Base-by-base conservation (phyloP, 1,139 yeast genomes). In the Hemisphaericaspora subhashii region DNA sequence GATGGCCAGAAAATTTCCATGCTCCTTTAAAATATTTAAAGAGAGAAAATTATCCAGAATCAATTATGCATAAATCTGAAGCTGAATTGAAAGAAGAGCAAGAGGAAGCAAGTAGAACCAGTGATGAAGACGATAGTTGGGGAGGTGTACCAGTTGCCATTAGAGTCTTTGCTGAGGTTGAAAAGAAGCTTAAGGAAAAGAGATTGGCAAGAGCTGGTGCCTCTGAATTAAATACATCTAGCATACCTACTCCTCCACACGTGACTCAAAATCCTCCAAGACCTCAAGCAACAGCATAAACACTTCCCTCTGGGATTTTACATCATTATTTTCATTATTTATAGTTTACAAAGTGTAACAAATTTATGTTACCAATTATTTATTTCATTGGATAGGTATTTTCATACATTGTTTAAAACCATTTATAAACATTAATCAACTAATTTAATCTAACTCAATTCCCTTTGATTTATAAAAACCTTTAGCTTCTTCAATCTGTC, bases 1-100 rank as follows among this genome's bases (percentile, higher is more conserved):
- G 71, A 29, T 89, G 98, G 98, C 98, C 97, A 0, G 72, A 64
- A 18, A 81, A 82, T 47, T 86, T 88, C 62, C 76, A 88, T 52
- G 82, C 95, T 2, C 96, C 95, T 0, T 52, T 69, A 14, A 57
- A 58, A 44, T 45, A 51, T 33, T 56, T 72, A 35, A 42, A 49
- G 9, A 45, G 50, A 11, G 64, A 63, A 27, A 72, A 70, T 50
- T 52, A 66, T 9, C 77, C 77, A 1, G 42, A 47, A 32, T 51
- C 60, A 5, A 18, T 62, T 18, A 51, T 47, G 1, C 39, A 49
- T 25, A 37, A 34, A 11, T 72, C 83, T 22, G 53, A 57, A 31
- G 37, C 43, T 23, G 50, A 52, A 26, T 31, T 50, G n/a, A 20
- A 13, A 17, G 41, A 39, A 3, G 43, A 33, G 14, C 45, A 51